Conservation (phyloP, 2,329 filamentous ascomycete species). For the Diaporthe caulivora region DNA sequence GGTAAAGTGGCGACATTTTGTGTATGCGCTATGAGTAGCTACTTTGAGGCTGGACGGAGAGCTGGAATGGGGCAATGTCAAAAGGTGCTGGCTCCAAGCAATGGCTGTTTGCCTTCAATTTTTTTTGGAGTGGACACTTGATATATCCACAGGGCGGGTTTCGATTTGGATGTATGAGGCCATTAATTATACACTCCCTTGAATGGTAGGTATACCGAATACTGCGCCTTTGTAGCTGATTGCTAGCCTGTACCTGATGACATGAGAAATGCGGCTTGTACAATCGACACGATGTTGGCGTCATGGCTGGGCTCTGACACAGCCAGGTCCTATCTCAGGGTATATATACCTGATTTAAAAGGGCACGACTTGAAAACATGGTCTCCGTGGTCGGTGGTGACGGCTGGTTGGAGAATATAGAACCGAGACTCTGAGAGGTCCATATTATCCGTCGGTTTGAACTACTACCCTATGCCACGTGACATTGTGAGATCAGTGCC, state of each 20-base stretch:
- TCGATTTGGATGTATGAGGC: constrained; percentile 5
- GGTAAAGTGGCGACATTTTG: neutral
- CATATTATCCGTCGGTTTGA: too few species aligned
- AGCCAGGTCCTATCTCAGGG: too few species aligned
- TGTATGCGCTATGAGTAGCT: neutral
- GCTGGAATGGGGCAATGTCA: neutral
- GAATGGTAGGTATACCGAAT: constrained; percentile 10
- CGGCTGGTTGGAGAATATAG: too few species aligned
- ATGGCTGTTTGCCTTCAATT: neutral
- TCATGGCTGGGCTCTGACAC: constrained; percentile 25
- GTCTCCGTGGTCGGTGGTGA: too few species aligned
- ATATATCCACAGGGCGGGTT: constrained; percentile 27
- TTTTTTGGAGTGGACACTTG: constrained; percentile 32
- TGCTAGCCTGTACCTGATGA: neutral
- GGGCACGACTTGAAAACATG: too few species aligned
- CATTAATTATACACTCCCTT: constrained; percentile 32
- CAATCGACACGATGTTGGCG: neutral
- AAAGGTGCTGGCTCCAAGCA: neutral
- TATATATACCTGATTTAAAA: too few species aligned
- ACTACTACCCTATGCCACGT: too few species aligned
- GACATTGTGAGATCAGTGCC: too few species aligned
- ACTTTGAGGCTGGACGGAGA: neutral
- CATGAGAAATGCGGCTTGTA: neutral
- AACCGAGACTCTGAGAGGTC: too few species aligned
- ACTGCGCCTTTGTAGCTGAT: constrained; percentile 22